A percentile compares a stretch with the other conserved stretches of the same genome.
phyloP scores from a whole-genome alignment of 164 flowering plant species.

The Magnolia changhungtana region DNA sequence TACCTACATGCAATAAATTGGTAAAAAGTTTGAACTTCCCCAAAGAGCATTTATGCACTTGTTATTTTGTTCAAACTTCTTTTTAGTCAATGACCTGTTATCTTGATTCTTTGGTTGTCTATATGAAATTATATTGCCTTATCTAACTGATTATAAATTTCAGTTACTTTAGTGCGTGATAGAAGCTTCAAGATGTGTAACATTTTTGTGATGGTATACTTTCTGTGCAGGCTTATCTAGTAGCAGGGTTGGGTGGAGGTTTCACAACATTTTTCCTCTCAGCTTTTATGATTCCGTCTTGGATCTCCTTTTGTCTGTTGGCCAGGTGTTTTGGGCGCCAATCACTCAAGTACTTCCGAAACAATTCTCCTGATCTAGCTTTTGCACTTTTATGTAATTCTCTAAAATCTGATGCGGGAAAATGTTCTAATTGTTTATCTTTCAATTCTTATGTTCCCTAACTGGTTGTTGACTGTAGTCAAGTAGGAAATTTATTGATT shows the following conservation, averaged over 20 bases:
- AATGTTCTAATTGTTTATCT: neutral
- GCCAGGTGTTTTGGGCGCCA: slow-evolving; percentile 36
- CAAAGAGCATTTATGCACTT: neutral
- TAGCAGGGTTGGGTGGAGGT: slow-evolving; percentile 86
- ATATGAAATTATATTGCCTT: no score
- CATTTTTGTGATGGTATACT: slow-evolving; percentile 4
- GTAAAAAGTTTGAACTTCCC: neutral
- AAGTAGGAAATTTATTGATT: neutral
- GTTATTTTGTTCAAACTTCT: neutral
- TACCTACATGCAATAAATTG: no score
- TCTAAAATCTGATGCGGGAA: neutral
- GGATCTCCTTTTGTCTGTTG: slow-evolving; percentile 48
- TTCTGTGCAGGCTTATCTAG: slow-evolving; percentile 63
- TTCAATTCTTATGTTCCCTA: neutral
- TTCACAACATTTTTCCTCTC: slow-evolving; percentile 61
- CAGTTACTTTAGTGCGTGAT: neutral
- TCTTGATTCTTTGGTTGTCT: neutral
- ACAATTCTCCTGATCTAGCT: slow-evolving; percentile 9
- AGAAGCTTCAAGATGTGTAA: neutral
- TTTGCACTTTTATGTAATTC: neutral
- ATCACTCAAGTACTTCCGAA: slow-evolving; percentile 55
- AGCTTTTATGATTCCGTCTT: slow-evolving; percentile 65
- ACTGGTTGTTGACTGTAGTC: neutral
- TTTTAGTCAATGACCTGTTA: neutral
- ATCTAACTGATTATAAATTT: neutral